Percentiles rank a stretch among this genome's conserved stretches.
These are phyloP conservation scores for Chlamydomonas reinhardtii DNA, from an alignment of 163 green algal species.

Conservation along the genomic window DNA sequence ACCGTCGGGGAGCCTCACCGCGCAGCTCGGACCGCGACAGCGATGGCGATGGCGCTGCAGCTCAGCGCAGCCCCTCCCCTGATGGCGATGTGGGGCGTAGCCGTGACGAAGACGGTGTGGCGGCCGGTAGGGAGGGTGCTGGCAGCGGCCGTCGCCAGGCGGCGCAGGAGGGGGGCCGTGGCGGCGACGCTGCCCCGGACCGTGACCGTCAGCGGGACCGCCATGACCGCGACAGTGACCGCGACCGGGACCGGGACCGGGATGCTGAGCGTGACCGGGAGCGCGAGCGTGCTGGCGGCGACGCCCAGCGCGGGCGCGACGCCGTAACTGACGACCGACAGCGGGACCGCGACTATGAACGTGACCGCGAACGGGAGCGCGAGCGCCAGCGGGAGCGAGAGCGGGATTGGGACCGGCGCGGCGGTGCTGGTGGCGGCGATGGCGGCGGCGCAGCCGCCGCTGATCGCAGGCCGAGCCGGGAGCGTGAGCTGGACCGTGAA, in stretches of 20 bases:
- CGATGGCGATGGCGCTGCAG: background rate
- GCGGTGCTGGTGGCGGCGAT: background rate
- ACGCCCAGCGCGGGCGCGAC: too few species aligned
- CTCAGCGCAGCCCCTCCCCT: too few species aligned
- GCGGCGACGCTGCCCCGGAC: background rate
- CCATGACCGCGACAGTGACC: background rate
- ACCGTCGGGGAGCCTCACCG: too few species aligned
- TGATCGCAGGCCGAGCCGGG: background rate
- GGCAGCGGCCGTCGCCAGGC: background rate
- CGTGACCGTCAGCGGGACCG: background rate
- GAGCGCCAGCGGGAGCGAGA: background rate
- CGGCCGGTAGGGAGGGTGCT: background rate
- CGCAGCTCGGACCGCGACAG: too few species aligned
- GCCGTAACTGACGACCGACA: background rate
- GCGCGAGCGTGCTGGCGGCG: background rate
- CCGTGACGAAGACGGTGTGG: background rate
- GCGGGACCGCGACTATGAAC: background rate
- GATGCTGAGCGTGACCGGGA: background rate
- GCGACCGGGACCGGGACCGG: background rate
- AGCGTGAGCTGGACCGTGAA: background rate
- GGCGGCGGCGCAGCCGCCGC: too few species aligned
- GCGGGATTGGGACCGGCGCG: background rate
- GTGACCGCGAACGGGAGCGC: background rate
- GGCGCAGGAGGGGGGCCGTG: background rate
- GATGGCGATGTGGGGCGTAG: too few species aligned